Evolutionary conservation across 495 filamentous ascomycete genomes (phyloP), one percentile per base, ranked within the genome.

Genomic region (Annulohypoxylon bovei): DNA sequence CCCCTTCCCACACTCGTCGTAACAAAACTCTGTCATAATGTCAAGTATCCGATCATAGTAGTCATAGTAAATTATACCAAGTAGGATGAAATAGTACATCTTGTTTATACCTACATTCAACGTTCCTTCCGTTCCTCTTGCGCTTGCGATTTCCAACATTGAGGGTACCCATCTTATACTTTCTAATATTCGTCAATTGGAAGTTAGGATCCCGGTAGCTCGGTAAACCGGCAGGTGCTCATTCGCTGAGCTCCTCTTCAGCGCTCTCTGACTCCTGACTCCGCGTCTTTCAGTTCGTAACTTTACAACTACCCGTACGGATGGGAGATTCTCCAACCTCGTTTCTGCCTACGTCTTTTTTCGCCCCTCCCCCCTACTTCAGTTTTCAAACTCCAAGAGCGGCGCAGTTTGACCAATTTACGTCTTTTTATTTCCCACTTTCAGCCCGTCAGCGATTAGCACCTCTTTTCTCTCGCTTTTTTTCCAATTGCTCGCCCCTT

Each of bases 221-320:
- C 68, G 68, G 68, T 71, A 71, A 71, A 71, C 5, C 68, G 53
- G 68, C 68, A 60, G 50, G 16, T 37, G 9, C 39, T 9, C 27
- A 62, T 55, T 62, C 40, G 44, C 16, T 62, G 12, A 1, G 6
- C 53, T 56, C 53, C 20, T 39, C n/a, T n/a, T n/a, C n/a, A n/a
- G n/a, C n/a, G n/a, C n/a, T n/a, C n/a, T n/a, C n/a, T n/a, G n/a
- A n/a, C n/a, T n/a, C n/a, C n/a, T n/a, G n/a, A n/a, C n/a, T n/a
- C n/a, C n/a, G n/a, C n/a, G n/a, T n/a, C n/a, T n/a, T n/a, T n/a
- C n/a, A n/a, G n/a, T n/a, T n/a, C n/a, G n/a, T n/a, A n/a, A 46
- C 40, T 9, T 16, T 20, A 46, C 40, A 46, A 46, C 20, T 20
- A n/a, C n/a, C 46, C 22, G 14, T 50, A 25, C 11, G 23, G 23